Base-by-base conservation (phyloP, 352 stramenopile species). In the Pythium dissimile region DNA sequence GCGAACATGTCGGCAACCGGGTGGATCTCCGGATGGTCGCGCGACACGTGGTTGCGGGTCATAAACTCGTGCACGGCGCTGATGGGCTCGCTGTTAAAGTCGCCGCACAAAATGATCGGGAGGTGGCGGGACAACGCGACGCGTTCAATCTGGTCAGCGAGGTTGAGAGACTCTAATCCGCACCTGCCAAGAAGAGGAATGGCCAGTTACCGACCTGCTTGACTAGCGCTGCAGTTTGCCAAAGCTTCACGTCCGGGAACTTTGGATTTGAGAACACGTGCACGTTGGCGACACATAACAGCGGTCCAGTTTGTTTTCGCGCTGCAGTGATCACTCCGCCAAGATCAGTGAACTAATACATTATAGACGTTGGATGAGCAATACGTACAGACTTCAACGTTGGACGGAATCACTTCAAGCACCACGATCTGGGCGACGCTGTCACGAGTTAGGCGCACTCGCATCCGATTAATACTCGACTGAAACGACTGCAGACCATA, bases 261-360 rank as follows among this genome's bases (percentile, higher is more conserved):
- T 99, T 97, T 44, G 97, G 97, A 72, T 99, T 98, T 43, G 92
- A 98, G 66, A 99, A 99, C 24, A 99, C 84, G 80, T 99, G 97
- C 4, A 98, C 98, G 64, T 99, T 99, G 1, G 94, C 80, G 54
- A 99, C 85, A 67, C 95, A 99, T 11, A 99, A 69, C 53, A 96
- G 74, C 35, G 68, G 66, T 1, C 64, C 64, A 2, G 64, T 68
- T 42, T 72, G 64, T 53, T 72, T 67, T 15, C 59, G 53, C 42
- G 63, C 64, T 68, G 31, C 18, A 20, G n/a, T n/a, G n/a, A n/a
- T n/a, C n/a, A n/a, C n/a, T 32, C n/a, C n/a, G 31, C 11, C 20
- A 60, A 45, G 65, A 62, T 45, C 13, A 3, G 38, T 64, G 5
- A 21, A 11, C 8, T 27, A 11, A 16, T 26, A 9, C 3, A 12